Conservation (phyloP, 1,284 basidiomycete species). For the Apiotrichum gracile region DNA sequence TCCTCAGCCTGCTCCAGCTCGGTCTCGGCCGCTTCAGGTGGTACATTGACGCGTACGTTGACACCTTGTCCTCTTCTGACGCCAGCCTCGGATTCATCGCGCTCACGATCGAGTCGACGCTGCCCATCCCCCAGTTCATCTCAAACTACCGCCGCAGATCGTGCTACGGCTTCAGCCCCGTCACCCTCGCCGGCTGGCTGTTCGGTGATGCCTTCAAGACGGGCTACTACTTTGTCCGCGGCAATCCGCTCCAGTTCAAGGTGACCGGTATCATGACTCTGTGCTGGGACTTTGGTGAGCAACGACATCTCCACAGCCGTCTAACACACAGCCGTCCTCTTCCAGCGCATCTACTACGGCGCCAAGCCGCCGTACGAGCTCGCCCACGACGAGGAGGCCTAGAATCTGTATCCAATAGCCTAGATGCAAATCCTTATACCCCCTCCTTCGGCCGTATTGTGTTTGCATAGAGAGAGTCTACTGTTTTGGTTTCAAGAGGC, state of each 20-base stretch:
- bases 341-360: constrained; percentile 37
- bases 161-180: constrained; percentile 50
- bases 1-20: constrained; percentile 41
- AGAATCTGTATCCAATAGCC: background rate
- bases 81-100: constrained; percentile 50
- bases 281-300: constrained; percentile 43
- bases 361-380: constrained; percentile 16
- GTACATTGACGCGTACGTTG: constrained; percentile 42
- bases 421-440: too few relatives aligned
- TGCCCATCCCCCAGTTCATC: constrained; percentile 53
- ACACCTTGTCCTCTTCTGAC: constrained; percentile 2
- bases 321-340: constrained; percentile 28
- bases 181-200: constrained; percentile 49
- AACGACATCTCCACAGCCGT: too few relatives aligned
- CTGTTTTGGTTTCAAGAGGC: background rate
- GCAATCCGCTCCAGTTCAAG: constrained; percentile 50
- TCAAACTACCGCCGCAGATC: constrained; percentile 49
- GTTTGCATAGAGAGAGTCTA: constrained; percentile 6
- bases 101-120: constrained; percentile 51
- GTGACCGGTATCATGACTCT: constrained; percentile 45
- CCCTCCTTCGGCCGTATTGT: constrained; percentile 6
- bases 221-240: constrained; percentile 48
- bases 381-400: constrained; percentile 2
- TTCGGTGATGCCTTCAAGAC: constrained; percentile 49
- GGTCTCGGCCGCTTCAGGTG: constrained; percentile 39